Base-by-base conservation (phyloP, 495 filamentous ascomycete species). In the Melanomma pulvis-pyrius region DNA sequence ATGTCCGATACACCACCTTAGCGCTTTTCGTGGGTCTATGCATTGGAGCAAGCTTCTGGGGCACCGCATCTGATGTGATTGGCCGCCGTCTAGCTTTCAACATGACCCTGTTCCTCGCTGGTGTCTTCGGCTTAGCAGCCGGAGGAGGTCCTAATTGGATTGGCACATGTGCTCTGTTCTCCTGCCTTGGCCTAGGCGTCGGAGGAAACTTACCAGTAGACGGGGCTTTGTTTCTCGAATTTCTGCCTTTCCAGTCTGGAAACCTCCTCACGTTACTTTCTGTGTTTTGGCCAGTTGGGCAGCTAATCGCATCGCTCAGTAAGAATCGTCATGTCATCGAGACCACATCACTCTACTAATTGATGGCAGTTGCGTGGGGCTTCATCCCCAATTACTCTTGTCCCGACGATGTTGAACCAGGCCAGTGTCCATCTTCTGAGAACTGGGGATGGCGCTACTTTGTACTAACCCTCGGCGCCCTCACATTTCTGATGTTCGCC, bases 361-460 rank as follows among this genome's bases (percentile, higher is more conserved):
- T 7, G 12, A 34, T 1, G n/a, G 7, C 36, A 65, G 77, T 86
- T 60, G 85, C 82, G 9, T 87, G 85, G 85, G 85, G 79, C 0
- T 82, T 81, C 53, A 79, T 87, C 51, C 80, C 83, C 3, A 82
- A 80, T 44, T 87, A 76, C 69, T 78, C 76, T 34, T 87, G 84
- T 59, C 7, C 61, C 1, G n/a, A n/a, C n/a, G n/a, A 49, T 22
- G 15, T 21, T 13, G 2, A 3, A 25, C 70, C 69, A 57, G 73
- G 39, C n/a, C 41, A 74, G 28, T 80, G 77, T 71, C 92, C 90
- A 72, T 82, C 79, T 21, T 79, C 79, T 68, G 73, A 73, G 17
- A 74, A 86, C 48, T 93, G 92, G 87, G 92, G 92, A 53, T 96
- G 92, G 92, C 81, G 92, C 36, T 96, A 92, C 66, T 81, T 93